phyloP scores from a whole-genome alignment of 2,329 filamentous ascomycete species.

The Hymenoscyphus scutula region DNA sequence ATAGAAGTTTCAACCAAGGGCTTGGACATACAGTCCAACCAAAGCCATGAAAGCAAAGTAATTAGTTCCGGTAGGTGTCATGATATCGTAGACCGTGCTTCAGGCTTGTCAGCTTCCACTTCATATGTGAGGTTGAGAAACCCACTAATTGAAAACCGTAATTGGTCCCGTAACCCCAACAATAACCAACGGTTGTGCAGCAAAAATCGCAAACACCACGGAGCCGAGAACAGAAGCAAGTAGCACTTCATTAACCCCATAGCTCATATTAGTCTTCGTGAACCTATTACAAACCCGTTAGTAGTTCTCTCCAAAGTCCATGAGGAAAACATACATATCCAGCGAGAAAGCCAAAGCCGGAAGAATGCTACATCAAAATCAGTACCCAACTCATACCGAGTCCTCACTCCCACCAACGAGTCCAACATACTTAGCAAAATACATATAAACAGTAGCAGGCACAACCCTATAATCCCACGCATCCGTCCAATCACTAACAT shows the following conservation, averaged over 20 bases:
- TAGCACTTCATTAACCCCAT: conserved; percentile 89
- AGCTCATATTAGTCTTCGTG: conserved; percentile 78
- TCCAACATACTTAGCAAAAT: conserved; percentile 77
- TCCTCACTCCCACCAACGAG: conserved; percentile 15
- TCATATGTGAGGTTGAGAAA: conserved; percentile 8
- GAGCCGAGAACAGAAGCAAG: conserved; percentile 79
- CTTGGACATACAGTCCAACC: conserved; percentile 62
- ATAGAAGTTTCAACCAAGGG: background rate
- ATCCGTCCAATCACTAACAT: conserved; percentile 79
- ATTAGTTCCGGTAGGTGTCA: conserved; percentile 71
- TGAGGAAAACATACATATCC: conserved; percentile 60
- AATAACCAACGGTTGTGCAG: conserved; percentile 84
- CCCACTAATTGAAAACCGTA: conserved; percentile 85
- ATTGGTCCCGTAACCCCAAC: conserved; percentile 90
- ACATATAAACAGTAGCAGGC: conserved; percentile 88
- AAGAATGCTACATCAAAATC: conserved; percentile 60
- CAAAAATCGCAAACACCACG: conserved; percentile 75
- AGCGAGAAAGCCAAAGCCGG: conserved; percentile 85
- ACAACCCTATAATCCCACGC: conserved; percentile 89
- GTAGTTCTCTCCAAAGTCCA: background rate
- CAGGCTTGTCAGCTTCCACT: conserved; percentile 37
- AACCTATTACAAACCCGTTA: conserved; percentile 45
- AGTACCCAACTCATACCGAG: conserved; percentile 4
- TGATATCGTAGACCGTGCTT: conserved; percentile 90
- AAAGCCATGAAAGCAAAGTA: conserved; percentile 91